phyloP scores from a whole-genome alignment of 768 basidiomycete species.

The Amanita subjunquillea region DNA sequence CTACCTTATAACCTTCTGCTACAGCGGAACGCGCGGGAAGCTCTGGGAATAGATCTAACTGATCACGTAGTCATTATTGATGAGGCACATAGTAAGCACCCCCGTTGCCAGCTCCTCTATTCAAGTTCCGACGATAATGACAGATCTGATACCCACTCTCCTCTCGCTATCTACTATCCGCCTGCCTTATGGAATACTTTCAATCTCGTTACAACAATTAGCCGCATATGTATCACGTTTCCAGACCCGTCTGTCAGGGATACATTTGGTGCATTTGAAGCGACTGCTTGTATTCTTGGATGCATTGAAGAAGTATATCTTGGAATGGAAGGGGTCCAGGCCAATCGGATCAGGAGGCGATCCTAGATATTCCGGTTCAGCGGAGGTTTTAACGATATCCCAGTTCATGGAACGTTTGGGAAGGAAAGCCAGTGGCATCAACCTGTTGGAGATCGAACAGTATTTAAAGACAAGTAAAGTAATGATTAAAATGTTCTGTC shows the following conservation, averaged over 20 bases:
- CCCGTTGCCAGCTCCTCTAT: background rate
- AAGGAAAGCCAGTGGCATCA: slow-evolving; percentile 60
- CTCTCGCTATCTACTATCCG: slow-evolving; percentile 74
- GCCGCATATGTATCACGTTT: slow-evolving; percentile 70
- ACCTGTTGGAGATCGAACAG: slow-evolving; percentile 70
- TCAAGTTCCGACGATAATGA: background rate
- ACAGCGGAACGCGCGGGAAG: slow-evolving; percentile 73
- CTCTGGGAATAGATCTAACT: slow-evolving; percentile 76
- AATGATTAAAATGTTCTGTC: slow-evolving; percentile 10
- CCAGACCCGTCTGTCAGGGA: slow-evolving; percentile 59
- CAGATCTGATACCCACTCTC: slow-evolving; percentile 84
- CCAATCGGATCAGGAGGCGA: background rate
- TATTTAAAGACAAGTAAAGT: slow-evolving; percentile 84
- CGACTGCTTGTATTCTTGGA: slow-evolving; percentile 68
- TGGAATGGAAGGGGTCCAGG: slow-evolving; percentile 38
- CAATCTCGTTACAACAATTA: slow-evolving; percentile 64
- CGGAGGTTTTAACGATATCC: slow-evolving; percentile 61
- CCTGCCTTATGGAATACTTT: slow-evolving; percentile 47
- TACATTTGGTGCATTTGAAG: slow-evolving; percentile 70
- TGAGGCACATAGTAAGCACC: slow-evolving; percentile 84
- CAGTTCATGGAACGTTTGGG: slow-evolving; percentile 60
- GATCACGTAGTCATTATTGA: slow-evolving; percentile 87
- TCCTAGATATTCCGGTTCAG: slow-evolving; percentile 10
- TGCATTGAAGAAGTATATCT: slow-evolving; percentile 49
- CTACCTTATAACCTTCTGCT: slow-evolving; percentile 91